These are phyloP conservation scores for Pyrenula massariospora DNA, from an alignment of 495 filamentous ascomycete genomes.

Conservation along the genomic window DNA sequence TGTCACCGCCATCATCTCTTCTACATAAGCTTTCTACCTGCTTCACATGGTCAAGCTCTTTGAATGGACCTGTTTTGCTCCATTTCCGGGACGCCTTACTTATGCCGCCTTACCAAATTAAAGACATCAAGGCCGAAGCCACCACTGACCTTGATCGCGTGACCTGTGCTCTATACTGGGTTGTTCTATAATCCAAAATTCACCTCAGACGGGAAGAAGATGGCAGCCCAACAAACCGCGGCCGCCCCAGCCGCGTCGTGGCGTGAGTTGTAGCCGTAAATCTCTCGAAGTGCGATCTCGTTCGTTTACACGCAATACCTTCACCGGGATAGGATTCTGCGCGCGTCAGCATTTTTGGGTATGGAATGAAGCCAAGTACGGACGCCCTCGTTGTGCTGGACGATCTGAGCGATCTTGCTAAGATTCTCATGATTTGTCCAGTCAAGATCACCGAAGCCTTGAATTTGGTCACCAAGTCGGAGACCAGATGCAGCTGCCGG, in stretches of 20 bases:
- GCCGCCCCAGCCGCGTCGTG: slow-evolving; percentile 75
- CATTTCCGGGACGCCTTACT: no score
- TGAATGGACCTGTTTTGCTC: no score
- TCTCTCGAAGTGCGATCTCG: slow-evolving; percentile 34
- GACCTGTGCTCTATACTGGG: no score
- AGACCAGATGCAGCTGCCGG: slow-evolving; percentile 80
- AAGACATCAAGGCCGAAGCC: slow-evolving; percentile 3
- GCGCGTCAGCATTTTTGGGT: slow-evolving; percentile 20
- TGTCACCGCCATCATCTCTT: no score
- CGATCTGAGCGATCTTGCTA: slow-evolving; percentile 69
- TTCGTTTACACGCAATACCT: slow-evolving; percentile 44
- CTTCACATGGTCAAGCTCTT: no score
- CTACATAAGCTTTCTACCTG: no score
- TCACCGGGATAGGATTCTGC: slow-evolving; percentile 48
- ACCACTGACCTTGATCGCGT: no score
- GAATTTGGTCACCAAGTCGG: slow-evolving; percentile 69
- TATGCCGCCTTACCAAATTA: slow-evolving; percentile 1
- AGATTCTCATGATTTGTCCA: slow-evolving; percentile 77
- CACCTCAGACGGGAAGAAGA: slow-evolving; percentile 62
- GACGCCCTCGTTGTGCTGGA: slow-evolving; percentile 85
- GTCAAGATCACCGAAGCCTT: slow-evolving; percentile 72
- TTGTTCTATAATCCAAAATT: no score
- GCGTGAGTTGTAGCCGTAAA: slow-evolving; percentile 57
- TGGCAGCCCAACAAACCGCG: slow-evolving; percentile 82
- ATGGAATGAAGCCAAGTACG: no score